Base-by-base conservation (phyloP, 2,329 filamentous ascomycete species). In the Domatiomyces globalis region DNA sequence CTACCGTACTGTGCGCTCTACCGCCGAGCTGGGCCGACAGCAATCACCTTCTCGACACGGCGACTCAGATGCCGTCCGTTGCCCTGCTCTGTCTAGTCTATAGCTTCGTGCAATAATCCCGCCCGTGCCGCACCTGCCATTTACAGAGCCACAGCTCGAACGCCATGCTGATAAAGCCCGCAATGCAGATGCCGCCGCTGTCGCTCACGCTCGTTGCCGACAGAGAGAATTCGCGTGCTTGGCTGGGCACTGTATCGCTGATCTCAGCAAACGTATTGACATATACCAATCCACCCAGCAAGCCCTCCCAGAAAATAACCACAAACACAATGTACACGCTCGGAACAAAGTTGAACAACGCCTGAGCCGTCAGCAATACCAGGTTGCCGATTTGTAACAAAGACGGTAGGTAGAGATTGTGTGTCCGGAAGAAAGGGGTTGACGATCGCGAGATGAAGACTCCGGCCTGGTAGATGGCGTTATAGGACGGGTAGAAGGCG, bases 221-320 rank as follows among this genome's bases (percentile, higher is more conserved):
- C 1, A 98, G 71, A 54, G 87, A 94, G 63, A 96, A 96, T 68
- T 98, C 92, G 5, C 90, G 77, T 49, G 95, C 88, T 29, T 81
- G 78, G 4, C 76, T 71, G 0, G 81, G 80, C 1, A 95, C 81
- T 5, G 82, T 81, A 61, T 95, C 87, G 65, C 87, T 84, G 55
- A 98, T 95, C 64, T 94, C 86, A 0, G 89, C 87, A 67, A 96
- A 98, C 0, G 89, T 95, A 62, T 90, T 94, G 54, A 96, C 89
- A 62, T 98, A 98, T 0, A 96, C 92, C 2, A 87, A 74, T 0
- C 92, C 92, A 0, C 92, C 92, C 0, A 98, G 72, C 10, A 96
- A 67, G 0, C 92, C 92, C 66, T 96, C 92, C 90, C 90, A 96
- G 63, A 96, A 92, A 18, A 95, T 75, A 54, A 96, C 72, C 19